Evolutionary conservation across 352 stramenopile genomes (phyloP).

Genomic region (Peronospora farinosa): DNA sequence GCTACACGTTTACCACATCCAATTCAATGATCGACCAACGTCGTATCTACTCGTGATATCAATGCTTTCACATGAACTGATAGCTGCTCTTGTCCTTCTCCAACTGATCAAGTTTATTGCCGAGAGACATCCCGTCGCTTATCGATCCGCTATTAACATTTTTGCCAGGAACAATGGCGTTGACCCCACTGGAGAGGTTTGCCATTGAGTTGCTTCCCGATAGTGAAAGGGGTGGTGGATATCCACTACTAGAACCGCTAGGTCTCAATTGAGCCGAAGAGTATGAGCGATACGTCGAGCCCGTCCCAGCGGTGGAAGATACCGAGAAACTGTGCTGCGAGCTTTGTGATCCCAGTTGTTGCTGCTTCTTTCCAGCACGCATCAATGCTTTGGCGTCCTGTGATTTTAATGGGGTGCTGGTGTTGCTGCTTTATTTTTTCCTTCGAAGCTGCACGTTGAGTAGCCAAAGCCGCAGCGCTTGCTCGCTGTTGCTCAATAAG

Average conservation of each 20-base stretch:
- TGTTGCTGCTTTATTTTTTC: slow-evolving; percentile 29
- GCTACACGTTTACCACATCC: not conserved
- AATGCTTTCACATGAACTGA: slow-evolving; percentile 36
- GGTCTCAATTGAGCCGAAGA: slow-evolving; percentile 32
- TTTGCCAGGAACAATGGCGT: slow-evolving; percentile 7
- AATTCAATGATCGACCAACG: slow-evolving; percentile 6
- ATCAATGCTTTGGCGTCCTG: slow-evolving; percentile 19
- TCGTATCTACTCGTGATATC: not conserved
- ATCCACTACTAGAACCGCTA: slow-evolving; percentile 20
- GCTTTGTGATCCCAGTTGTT: slow-evolving; percentile 19
- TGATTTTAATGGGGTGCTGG: slow-evolving; percentile 20
- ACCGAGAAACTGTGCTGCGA: slow-evolving; percentile 31
- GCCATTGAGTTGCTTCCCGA: slow-evolving; percentile 28
- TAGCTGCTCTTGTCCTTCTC: slow-evolving; percentile 58
- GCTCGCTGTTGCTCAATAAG: slow-evolving; percentile 34
- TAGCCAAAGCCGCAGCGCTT: slow-evolving; percentile 20
- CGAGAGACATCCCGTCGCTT: slow-evolving; percentile 36
- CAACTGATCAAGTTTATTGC: slow-evolving; percentile 68
- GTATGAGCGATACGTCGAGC: slow-evolving; percentile 26
- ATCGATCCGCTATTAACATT: slow-evolving; percentile 18
- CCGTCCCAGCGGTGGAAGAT: slow-evolving; percentile 31
- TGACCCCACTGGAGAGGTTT: slow-evolving; percentile 19
- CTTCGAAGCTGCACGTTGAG: slow-evolving; percentile 21
- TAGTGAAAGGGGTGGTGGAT: slow-evolving; percentile 34
- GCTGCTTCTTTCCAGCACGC: slow-evolving; percentile 26